These are phyloP conservation scores for Hortiboletus campestris DNA, from an alignment of 768 basidiomycete genomes.

Conservation along the genomic window DNA sequence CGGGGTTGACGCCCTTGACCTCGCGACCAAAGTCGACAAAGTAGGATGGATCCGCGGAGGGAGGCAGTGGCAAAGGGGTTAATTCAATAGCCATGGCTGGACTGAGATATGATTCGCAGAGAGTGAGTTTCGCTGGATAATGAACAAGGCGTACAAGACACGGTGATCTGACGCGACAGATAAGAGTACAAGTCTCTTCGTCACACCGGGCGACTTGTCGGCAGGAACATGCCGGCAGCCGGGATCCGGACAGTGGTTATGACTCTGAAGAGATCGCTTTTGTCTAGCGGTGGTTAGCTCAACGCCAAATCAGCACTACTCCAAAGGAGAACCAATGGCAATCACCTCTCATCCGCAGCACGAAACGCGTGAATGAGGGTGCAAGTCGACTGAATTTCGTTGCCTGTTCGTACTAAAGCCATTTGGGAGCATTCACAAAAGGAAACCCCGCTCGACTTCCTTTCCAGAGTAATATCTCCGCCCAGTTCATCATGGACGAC, in stretches of 20 bases:
- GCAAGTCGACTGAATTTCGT: not conserved
- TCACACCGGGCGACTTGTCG: not conserved
- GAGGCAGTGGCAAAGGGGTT: constrained; percentile 63
- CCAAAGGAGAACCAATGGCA: constrained; percentile 4
- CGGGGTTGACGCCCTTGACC: constrained; percentile 73
- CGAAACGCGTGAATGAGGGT: not conserved
- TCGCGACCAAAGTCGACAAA: constrained; percentile 74
- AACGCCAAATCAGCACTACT: not conserved
- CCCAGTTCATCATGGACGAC: not conserved
- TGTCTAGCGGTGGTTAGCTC: not conserved
- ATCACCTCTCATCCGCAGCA: constrained; percentile 8
- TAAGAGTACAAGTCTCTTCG: not conserved
- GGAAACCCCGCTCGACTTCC: constrained; percentile 8
- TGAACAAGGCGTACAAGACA: not conserved
- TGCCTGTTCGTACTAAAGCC: not conserved
- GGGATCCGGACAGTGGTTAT: not conserved
- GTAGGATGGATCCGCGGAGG: constrained; percentile 64
- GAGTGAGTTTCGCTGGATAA: not conserved
- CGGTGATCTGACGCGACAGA: not conserved
- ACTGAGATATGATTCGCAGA: not conserved
- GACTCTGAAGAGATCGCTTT: not conserved
- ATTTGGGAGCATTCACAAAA: not conserved
- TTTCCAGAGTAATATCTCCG: constrained; percentile 2
- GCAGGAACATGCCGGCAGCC: constrained; percentile 2
- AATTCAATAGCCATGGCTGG: constrained; percentile 64